Conservation (phyloP, 2,329 filamentous ascomycete genomes). For the Falciphora oryzae region DNA sequence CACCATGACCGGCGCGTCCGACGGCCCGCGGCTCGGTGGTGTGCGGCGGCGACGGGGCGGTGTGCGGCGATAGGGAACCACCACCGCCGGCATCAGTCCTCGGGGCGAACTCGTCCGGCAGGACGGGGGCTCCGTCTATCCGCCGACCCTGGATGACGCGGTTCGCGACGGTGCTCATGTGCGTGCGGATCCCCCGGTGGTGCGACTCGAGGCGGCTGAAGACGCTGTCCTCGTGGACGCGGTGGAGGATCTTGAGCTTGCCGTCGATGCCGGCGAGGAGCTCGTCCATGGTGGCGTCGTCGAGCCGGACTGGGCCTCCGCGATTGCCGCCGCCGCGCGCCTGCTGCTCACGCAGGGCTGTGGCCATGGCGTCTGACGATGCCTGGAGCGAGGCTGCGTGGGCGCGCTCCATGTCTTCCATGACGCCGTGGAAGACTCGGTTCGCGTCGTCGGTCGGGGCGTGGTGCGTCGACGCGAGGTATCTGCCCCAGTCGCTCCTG, state of each 20-base stretch:
- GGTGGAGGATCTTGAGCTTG: neutral
- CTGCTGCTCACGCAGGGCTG: too few species aligned
- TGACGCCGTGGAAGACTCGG: neutral
- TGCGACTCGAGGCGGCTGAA: neutral
- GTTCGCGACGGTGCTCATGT: neutral
- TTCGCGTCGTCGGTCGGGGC: neutral
- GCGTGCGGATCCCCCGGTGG: neutral
- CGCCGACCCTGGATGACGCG: neutral
- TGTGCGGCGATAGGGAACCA: too few species aligned
- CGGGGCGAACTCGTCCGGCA: neutral
- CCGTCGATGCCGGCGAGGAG: neutral
- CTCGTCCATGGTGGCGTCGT: neutral
- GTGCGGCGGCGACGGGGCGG: too few species aligned
- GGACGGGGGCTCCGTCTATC: neutral
- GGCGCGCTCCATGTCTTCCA: neutral
- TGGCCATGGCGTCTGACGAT: too few species aligned
- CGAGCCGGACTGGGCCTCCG: neutral
- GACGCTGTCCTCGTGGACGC: neutral
- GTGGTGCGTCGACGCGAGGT: neutral
- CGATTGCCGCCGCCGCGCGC: too few species aligned
- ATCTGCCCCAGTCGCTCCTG: neutral
- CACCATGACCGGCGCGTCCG: too few species aligned
- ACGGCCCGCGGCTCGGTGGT: too few species aligned
- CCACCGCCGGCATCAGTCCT: neutral
- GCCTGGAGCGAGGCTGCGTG: neutral